Conservation (phyloP, 2,329 filamentous ascomycete species). For the Alternaria arbusti region DNA sequence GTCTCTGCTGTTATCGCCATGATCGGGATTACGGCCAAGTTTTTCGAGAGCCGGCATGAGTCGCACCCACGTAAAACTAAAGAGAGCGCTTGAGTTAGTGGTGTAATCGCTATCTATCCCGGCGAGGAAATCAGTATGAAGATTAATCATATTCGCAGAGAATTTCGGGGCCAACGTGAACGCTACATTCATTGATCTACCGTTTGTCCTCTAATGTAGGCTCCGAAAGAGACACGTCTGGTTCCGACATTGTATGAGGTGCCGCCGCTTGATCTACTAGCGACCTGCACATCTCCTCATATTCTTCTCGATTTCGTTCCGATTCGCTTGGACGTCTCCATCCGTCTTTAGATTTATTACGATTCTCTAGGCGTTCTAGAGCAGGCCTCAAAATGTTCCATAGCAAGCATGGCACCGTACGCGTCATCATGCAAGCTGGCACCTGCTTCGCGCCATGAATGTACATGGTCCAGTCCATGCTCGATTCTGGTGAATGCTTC, state of each 20-base stretch:
- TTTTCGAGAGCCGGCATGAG: slow-evolving; percentile 23
- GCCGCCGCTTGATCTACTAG: neutral
- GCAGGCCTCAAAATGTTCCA: neutral
- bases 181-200: neutral
- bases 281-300: neutral
- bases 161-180: neutral
- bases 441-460: neutral
- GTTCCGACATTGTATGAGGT: neutral
- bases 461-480: neutral
- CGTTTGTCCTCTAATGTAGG: neutral
- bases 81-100: slow-evolving; percentile 1
- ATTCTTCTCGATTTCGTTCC: neutral
- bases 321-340: neutral
- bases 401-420: neutral
- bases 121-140: neutral
- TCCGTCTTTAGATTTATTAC: neutral
- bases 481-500: neutral
- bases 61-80: slow-evolving; percentile 1
- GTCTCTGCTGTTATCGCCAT: slow-evolving; percentile 35
- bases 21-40: slow-evolving; percentile 29
- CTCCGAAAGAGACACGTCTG: neutral
- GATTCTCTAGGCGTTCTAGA: neutral
- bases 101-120: neutral
- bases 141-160: neutral
- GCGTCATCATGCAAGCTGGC: neutral